These are phyloP conservation scores for Dimargaris cristalligena DNA, from an alignment of 192 early-diverging fungal genomes.

Conservation along the genomic window DNA sequence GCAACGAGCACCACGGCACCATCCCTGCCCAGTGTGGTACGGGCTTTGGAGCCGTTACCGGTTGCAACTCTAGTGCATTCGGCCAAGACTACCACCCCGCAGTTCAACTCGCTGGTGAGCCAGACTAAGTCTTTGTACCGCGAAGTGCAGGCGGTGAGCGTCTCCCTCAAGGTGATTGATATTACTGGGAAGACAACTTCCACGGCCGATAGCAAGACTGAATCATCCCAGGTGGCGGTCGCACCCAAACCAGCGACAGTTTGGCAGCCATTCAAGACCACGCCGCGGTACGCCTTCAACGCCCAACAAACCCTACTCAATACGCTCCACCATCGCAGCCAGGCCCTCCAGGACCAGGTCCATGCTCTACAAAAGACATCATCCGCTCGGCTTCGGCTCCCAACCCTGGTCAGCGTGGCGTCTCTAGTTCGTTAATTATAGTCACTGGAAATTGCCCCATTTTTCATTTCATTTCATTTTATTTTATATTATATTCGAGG, in stretches of 20 bases:
- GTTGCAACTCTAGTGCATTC: too few species aligned
- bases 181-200: not conserved
- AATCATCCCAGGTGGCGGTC: not conserved
- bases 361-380: not conserved
- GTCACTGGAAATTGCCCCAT: too few species aligned
- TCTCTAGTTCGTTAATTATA: too few species aligned
- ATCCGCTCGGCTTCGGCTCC: too few species aligned
- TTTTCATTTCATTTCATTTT: too few species aligned
- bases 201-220: not conserved
- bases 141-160: conserved; percentile 4
- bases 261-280: conserved; percentile 1
- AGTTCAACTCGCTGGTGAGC: not conserved
- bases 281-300: conserved; percentile 3
- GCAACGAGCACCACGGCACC: too few species aligned
- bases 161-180: conserved; percentile 2
- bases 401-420: too few species aligned
- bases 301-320: conserved; percentile 7
- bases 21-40: not conserved
- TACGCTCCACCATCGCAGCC: conserved; percentile 8
- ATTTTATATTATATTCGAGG: too few species aligned
- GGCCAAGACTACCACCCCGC: not conserved
- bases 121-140: conserved; percentile 3
- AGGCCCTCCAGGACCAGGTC: not conserved
- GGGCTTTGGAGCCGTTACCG: not conserved
- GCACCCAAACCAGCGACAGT: too few species aligned